These are phyloP conservation scores for Ophiostoma sp. DNA, from an alignment of 2,329 filamentous ascomycete genomes.

Conservation along the genomic window DNA sequence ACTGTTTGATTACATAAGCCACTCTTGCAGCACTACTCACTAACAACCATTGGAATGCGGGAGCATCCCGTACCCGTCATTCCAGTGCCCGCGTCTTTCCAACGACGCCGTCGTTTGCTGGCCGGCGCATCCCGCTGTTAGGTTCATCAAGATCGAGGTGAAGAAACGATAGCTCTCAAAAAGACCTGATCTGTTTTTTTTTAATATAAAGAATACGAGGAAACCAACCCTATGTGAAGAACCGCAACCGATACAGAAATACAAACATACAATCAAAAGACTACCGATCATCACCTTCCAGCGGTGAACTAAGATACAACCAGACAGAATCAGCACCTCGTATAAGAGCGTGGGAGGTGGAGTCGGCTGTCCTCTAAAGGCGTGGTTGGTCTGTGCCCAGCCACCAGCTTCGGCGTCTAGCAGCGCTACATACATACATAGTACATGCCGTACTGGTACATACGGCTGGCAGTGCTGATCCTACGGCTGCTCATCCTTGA, in stretches of 20 bases:
- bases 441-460: not conserved
- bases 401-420: constrained; percentile 2
- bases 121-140: not conserved
- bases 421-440: not conserved
- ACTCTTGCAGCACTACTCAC: too few relatives aligned
- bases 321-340: not conserved
- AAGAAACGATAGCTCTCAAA: not conserved
- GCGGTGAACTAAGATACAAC: not conserved
- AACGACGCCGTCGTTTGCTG: not conserved
- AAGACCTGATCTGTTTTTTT: not conserved
- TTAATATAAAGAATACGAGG: not conserved
- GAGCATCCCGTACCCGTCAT: constrained; percentile 10
- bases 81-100: constrained; percentile 6
- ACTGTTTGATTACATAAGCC: too few relatives aligned
- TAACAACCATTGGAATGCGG: not conserved
- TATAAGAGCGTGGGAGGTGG: constrained; percentile 11
- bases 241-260: not conserved
- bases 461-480: not conserved
- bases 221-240: not conserved
- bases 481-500: not conserved
- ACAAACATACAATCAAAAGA: not conserved
- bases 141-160: not conserved
- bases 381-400: constrained; percentile 14
- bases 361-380: not conserved
- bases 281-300: not conserved